These are phyloP conservation scores for Paramecium bursaria DNA, from an alignment of 73 alveolate genomes.

Conservation along the genomic window DNA sequence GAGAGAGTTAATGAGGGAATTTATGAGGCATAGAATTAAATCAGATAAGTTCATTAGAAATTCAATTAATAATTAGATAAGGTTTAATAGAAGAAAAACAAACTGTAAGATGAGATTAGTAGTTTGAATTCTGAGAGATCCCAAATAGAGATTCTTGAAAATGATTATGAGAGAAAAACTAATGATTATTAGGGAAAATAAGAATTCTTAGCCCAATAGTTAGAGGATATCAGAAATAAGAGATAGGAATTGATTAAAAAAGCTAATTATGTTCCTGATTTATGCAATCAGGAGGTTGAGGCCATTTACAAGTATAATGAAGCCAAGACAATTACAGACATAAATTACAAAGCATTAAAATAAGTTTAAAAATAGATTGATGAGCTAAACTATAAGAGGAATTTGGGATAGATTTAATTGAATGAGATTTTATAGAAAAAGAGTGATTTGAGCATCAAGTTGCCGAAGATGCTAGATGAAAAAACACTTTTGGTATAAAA, in stretches of 20 bases:
- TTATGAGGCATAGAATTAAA: neutral
- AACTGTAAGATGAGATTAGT: constrained; percentile 11
- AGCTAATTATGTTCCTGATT: constrained; percentile 48
- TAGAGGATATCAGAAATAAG: neutral
- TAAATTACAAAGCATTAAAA: neutral
- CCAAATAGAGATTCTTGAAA: constrained; percentile 20
- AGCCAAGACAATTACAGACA: too few species aligned
- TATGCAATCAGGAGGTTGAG: neutral
- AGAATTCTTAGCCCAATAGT: constrained; percentile 9
- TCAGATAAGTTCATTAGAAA: constrained; percentile 20
- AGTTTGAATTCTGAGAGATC: constrained; percentile 45
- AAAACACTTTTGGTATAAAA: constrained; percentile 18
- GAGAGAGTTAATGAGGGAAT: constrained; percentile 6
- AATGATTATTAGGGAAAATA: constrained; percentile 13
- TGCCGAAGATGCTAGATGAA: constrained; percentile 34
- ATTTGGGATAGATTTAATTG: constrained; percentile 4
- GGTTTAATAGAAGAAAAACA: constrained; percentile 20
- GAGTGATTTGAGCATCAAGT: constrained; percentile 3
- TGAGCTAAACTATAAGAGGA: constrained; percentile 21
- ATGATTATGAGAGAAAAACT: constrained; percentile 8
- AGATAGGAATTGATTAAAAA: neutral
- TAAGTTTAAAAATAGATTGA: constrained; percentile 30
- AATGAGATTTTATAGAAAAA: constrained; percentile 17
- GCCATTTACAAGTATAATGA: neutral
- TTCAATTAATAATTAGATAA: constrained; percentile 27